Base-by-base conservation (phyloP, 2,329 filamentous ascomycete genomes). In the Amylocarpus encephaloides region DNA sequence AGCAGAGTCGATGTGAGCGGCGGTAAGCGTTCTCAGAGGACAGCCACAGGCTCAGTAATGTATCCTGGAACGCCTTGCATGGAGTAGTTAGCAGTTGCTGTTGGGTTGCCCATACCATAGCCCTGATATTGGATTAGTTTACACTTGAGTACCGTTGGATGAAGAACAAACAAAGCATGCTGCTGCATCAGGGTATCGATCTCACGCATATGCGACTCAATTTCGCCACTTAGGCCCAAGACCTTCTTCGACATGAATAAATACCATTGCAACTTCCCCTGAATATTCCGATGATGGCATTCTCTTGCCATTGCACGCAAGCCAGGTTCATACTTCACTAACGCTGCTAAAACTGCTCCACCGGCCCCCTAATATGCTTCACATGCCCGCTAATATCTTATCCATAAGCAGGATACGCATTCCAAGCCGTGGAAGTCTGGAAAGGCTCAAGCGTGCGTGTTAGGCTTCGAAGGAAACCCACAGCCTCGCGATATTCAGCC, bases 321-420 rank as follows among this genome's bases (percentile, higher is more conserved):
- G 29, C 47, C 45, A 2, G 49, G 50, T 15, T 57, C 54, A 44
- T 46, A 55, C 39, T 51, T 53, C 30, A 41, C 2, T 7, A 47
- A 30, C 5, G 30, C 41, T 5, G 2, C 34, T 5, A 53, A 9
- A 55, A 53, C 12, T 32, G 6, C 13, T 55, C 49, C 1, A 55
- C 39, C 2, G 52, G 49, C 7, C n/a, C 47, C 10, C n/a, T 50
- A 15, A 55, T 55, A n/a, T 33, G 16, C 11, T 9, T 10, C 12
- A 51, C 33, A 34, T 49, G 52, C 12, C 50, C 34, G 33, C 6
- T 16, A 16, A 55, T 57, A 11, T 44, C 41, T 5, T 33, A 32
- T 5, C 33, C 47, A 48, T 55, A 52, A 11, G 13, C n/a, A 9
- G 52, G 49, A 35, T 49, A 35, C 15, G 22, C 34, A 12, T 46